These are phyloP conservation scores for Opeltia flavorubescens DNA, from an alignment of 495 filamentous ascomycete species.

Conservation along the genomic window DNA sequence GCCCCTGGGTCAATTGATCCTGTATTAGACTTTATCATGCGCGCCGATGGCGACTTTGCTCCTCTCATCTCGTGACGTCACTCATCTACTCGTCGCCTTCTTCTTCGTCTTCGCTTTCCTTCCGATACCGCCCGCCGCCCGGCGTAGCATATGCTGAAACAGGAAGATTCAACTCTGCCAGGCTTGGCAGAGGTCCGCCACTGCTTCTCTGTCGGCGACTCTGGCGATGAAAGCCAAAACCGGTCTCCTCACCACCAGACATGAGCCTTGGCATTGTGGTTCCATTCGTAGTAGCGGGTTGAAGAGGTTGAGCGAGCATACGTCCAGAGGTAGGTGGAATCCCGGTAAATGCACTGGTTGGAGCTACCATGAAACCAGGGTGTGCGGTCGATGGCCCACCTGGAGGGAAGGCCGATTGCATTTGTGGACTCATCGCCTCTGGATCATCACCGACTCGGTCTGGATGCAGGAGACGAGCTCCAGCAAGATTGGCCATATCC, in stretches of 20 bases:
- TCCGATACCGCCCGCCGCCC: background rate
- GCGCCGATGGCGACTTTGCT: no score
- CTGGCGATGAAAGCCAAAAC: background rate
- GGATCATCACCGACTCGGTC: background rate
- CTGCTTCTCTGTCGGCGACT: slow-evolving; percentile 2
- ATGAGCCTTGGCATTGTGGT: background rate
- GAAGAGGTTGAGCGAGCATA: background rate
- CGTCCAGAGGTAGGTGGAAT: no score
- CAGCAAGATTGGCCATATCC: slow-evolving; percentile 86
- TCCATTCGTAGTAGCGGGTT: background rate
- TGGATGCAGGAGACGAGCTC: slow-evolving; percentile 27
- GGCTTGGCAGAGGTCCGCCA: slow-evolving; percentile 6
- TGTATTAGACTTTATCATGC: no score
- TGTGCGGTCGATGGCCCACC: background rate
- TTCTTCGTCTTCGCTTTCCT: slow-evolving; percentile 1
- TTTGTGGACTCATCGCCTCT: background rate
- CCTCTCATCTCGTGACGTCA: background rate
- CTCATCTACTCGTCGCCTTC: background rate
- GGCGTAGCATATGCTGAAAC: slow-evolving; percentile 7
- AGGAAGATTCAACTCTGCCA: slow-evolving; percentile 12
- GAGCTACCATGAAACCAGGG: background rate
- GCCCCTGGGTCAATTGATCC: no score
- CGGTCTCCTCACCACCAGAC: background rate
- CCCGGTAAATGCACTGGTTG: background rate
- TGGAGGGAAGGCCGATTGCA: background rate